phyloP scores from a whole-genome alignment of 1,284 basidiomycete species.

The Trichosporon ovoides region DNA sequence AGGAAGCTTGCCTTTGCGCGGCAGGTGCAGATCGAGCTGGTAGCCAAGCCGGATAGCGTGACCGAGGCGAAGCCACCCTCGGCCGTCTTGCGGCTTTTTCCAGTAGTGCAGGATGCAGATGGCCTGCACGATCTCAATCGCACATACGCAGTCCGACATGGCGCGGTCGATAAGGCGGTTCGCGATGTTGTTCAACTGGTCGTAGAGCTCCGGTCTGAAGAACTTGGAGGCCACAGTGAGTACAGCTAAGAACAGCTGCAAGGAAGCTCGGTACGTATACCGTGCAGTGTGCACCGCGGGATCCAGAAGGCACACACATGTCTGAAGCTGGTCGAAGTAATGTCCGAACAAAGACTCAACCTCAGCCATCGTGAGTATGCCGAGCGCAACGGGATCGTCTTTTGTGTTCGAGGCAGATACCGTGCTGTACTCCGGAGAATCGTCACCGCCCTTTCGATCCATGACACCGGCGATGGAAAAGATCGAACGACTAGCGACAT shows the following conservation, averaged over 20 bases:
- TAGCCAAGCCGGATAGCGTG: constrained; percentile 32
- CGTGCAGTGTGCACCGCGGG: constrained; percentile 18
- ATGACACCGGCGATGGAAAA: constrained; percentile 24
- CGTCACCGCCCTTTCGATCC: constrained; percentile 12
- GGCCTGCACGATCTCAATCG: constrained; percentile 23
- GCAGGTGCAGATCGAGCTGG: constrained; percentile 29
- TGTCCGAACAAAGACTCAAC: constrained; percentile 23
- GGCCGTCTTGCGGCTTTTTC: constrained; percentile 21
- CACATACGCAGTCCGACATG: constrained; percentile 16
- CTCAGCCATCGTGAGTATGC: constrained; percentile 20
- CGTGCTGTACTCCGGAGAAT: not conserved
- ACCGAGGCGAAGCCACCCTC: constrained; percentile 26
- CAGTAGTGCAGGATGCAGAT: constrained; percentile 26
- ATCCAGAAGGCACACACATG: constrained; percentile 24
- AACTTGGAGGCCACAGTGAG: constrained; percentile 22
- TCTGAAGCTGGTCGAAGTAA: constrained; percentile 27
- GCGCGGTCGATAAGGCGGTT: constrained; percentile 17
- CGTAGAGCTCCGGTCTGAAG: constrained; percentile 24
- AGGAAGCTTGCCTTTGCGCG: constrained; percentile 19
- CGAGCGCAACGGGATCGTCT: constrained; percentile 19
- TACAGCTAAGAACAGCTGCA: constrained; percentile 21
- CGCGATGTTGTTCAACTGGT: constrained; percentile 11
- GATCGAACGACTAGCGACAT: constrained; percentile 19
- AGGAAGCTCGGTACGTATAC: constrained; percentile 15
- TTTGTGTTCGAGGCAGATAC: not conserved